Evolutionary conservation across 78 protist species (phyloP), one percentile per base, ranked within the genome.

Genomic region (Dictyostelium citrinum): DNA sequence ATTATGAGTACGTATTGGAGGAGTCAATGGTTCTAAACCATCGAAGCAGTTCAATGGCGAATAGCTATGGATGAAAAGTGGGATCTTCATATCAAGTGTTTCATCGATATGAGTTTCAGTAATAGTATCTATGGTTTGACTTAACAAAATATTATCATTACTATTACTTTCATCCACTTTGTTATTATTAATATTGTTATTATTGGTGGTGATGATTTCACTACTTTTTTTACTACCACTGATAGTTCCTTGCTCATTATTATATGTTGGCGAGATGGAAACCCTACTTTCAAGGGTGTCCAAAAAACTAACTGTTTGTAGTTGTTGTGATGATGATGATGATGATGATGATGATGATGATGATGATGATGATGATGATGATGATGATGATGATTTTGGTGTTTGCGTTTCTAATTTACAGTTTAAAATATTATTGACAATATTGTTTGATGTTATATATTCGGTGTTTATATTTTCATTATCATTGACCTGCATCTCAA

Each of bases 1-100:
- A 31, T 86, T 86, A n/a, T 86, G 93, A 10, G 93, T 86, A 67
- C 93, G 93, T 16, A 77, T 78, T 77, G 93, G 93, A 24, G 93
- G 93, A 8, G 93, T 86, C 10, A 85, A 35, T 67, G 93, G 93
- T 39, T 86, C 85, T 5, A 31, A n/a, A 16, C 35, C 75, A 3
- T 8, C 11, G 31, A 58, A 78, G 33, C 85, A 70, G 16, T 49
- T 49, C 22, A 49, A 49, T 7, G 93, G 84, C 29, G 93, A 86
- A 17, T 24, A 31, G 29, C 75, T 67, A 1, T 85, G 84, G 3
- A 83, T 29, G 35, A 78, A 86, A 35, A 86, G 29, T 61, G 93
- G 92, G 33, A 85, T 33, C 14, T 16, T 70, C 49, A 70, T 85
- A 1, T 41, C 83, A 33, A 35, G 27, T 58, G 51, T 12, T 24